Percentiles rank a stretch among this genome's conserved stretches.
These are phyloP conservation scores for Decorospora gaudefroyi DNA, from an alignment of 2,329 filamentous ascomycete genomes.

Conservation along the genomic window DNA sequence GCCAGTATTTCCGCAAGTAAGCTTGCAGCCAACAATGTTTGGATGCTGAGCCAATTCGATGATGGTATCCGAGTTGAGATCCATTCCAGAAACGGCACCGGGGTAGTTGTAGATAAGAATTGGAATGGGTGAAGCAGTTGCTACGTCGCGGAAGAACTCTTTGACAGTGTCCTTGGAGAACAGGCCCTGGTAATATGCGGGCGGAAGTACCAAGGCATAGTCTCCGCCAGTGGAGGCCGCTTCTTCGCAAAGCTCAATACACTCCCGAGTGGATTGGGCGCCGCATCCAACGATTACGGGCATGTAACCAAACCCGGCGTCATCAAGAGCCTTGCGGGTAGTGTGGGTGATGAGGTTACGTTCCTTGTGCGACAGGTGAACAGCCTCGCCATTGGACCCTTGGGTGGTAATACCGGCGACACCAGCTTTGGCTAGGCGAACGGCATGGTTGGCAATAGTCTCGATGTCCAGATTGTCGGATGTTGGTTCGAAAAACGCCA, in stretches of 20 bases:
- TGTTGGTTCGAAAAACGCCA: conserved; percentile 51
- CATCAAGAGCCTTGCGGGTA: conserved; percentile 70
- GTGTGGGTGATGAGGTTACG: conserved; percentile 69
- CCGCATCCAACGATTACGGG: conserved; percentile 78
- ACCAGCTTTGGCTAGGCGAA: conserved; percentile 72
- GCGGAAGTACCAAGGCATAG: conserved; percentile 75
- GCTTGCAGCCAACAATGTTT: conserved; percentile 70
- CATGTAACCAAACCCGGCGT: conserved; percentile 66
- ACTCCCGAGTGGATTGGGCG: conserved; percentile 73
- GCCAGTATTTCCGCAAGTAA: conserved; percentile 72
- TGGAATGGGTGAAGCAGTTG: conserved; percentile 65
- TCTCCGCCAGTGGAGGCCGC: conserved; percentile 72
- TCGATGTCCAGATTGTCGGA: conserved; percentile 51
- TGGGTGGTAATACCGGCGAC: conserved; percentile 76
- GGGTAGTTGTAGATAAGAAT: conserved; percentile 73
- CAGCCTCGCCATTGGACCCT: conserved; percentile 82
- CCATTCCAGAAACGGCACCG: conserved; percentile 65
- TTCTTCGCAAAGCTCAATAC: conserved; percentile 69
- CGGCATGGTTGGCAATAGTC: conserved; percentile 55
- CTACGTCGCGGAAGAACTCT: conserved; percentile 69
- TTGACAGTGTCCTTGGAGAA: conserved; percentile 64
- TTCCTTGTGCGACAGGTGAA: conserved; percentile 74
- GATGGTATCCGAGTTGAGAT: conserved; percentile 67
- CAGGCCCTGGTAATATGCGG: conserved; percentile 72
- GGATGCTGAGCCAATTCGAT: conserved; percentile 63